phyloP scores from a whole-genome alignment of 495 filamentous ascomycete species.

The Xylaria venustula region DNA sequence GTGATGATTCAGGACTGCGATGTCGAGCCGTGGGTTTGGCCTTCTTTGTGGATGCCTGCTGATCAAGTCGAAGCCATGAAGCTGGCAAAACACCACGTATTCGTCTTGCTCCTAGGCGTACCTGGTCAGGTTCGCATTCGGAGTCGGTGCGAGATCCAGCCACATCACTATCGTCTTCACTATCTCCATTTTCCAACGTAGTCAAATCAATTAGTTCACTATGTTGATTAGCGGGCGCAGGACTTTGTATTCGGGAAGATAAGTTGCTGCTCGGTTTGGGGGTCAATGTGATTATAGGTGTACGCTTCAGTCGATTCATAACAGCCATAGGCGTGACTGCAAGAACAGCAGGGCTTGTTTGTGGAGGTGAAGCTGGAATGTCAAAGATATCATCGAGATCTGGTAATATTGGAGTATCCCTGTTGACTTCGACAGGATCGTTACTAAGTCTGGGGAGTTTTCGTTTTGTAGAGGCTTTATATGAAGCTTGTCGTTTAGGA shows the following conservation, averaged over 20 bases:
- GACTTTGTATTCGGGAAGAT: slow-evolving; percentile 23
- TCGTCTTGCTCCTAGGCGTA: slow-evolving; percentile 39
- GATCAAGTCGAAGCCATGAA: slow-evolving; percentile 81
- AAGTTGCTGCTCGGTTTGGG: slow-evolving; percentile 24
- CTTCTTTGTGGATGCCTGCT: slow-evolving; percentile 32
- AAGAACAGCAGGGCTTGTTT: slow-evolving; percentile 24
- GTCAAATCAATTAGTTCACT: slow-evolving; percentile 26
- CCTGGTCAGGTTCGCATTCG: slow-evolving; percentile 43
- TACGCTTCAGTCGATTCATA: slow-evolving; percentile 8
- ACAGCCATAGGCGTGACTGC: slow-evolving; percentile 13
- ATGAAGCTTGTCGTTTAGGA: slow-evolving; percentile 24
- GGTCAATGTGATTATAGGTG: slow-evolving; percentile 8
- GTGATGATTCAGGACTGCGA: slow-evolving; percentile 36
- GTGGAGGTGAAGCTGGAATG: slow-evolving; percentile 28
- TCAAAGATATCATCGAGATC: slow-evolving; percentile 20
- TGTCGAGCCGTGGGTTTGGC: slow-evolving; percentile 26
- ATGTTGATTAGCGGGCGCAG: slow-evolving; percentile 23
- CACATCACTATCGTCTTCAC: slow-evolving; percentile 7
- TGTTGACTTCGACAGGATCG: slow-evolving; percentile 12
- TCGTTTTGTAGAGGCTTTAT: slow-evolving; percentile 19
- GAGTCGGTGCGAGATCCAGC: slow-evolving; percentile 25
- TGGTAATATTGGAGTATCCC: slow-evolving; percentile 5
- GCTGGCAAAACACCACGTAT: slow-evolving; percentile 86
- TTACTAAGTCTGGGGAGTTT: slow-evolving; percentile 18
- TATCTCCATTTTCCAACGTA: slow-evolving; percentile 15